Conservation (phyloP, 2,329 filamentous ascomycete genomes). For the Fusarium transvaalense region DNA sequence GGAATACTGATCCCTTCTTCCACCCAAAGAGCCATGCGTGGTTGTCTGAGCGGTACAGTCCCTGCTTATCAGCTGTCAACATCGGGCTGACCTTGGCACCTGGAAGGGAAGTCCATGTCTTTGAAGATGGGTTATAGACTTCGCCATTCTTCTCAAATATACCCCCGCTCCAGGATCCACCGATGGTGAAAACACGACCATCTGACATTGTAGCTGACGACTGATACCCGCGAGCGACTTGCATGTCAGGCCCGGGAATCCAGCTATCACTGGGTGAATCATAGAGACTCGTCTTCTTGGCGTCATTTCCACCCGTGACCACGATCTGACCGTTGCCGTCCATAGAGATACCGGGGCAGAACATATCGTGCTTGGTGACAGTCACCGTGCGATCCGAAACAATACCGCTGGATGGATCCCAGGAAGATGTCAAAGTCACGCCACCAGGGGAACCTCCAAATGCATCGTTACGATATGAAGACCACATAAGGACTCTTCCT, state of each 20-base stretch:
- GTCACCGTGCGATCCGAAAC: slow-evolving; percentile 42
- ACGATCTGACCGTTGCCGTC: slow-evolving; percentile 63
- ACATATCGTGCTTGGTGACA: slow-evolving; percentile 66
- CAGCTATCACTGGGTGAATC: slow-evolving; percentile 40
- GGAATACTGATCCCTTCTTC: slow-evolving; percentile 64
- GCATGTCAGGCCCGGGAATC: slow-evolving; percentile 29
- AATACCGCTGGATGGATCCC: slow-evolving; percentile 9
- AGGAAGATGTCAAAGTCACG: slow-evolving; percentile 20
- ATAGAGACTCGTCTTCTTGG: slow-evolving; percentile 62
- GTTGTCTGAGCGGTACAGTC: slow-evolving; percentile 57
- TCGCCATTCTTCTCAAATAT: slow-evolving; percentile 26
- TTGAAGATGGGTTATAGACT: slow-evolving; percentile 13
- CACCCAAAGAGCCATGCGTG: slow-evolving; percentile 49
- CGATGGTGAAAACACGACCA: slow-evolving; percentile 28
- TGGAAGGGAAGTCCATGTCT: slow-evolving; percentile 25
- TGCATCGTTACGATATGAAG: slow-evolving; percentile 11
- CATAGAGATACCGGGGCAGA: slow-evolving; percentile 67
- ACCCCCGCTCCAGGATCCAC: slow-evolving; percentile 34
- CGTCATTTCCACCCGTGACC: slow-evolving; percentile 66
- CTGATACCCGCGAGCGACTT: slow-evolving; percentile 24
- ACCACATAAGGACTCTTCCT: slow-evolving; percentile 31
- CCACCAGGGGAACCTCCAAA: slow-evolving; percentile 17
- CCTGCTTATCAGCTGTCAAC: slow-evolving; percentile 56
- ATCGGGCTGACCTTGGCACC: slow-evolving; percentile 60
- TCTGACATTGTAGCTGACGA: slow-evolving; percentile 22